Conservation (phyloP, 176 grass and related monocot species). For the Triticum monococcum region DNA sequence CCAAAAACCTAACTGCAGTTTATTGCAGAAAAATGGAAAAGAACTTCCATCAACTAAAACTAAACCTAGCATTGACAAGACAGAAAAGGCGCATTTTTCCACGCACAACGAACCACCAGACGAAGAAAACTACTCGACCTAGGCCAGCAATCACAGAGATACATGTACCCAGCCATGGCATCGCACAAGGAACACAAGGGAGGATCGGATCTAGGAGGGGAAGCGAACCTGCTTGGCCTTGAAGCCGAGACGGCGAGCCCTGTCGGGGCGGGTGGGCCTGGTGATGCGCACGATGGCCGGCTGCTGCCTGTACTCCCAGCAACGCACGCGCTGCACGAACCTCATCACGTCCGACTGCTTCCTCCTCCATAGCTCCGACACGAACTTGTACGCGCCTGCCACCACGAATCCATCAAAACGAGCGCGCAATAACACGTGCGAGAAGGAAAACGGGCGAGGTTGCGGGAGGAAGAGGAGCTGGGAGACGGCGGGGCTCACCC, state of each 20-base stretch:
- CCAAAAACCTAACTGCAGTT: background rate
- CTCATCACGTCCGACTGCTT: slow-evolving; percentile 84
- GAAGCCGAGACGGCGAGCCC: slow-evolving; percentile 78
- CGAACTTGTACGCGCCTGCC: slow-evolving; percentile 80
- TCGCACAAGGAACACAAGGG: background rate
- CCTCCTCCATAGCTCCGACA: slow-evolving; percentile 91
- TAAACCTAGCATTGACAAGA: background rate
- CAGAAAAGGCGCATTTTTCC: background rate
- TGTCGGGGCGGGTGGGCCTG: slow-evolving; percentile 69
- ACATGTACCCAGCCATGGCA: background rate
- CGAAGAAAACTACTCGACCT: background rate
- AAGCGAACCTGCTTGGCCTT: slow-evolving; percentile 80
- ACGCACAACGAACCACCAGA: background rate
- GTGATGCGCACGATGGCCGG: slow-evolving; percentile 68
- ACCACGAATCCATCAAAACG: background rate
- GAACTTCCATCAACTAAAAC: background rate
- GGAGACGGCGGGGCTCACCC: slow-evolving; percentile 24
- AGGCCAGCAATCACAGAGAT: background rate
- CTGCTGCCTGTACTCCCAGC: slow-evolving; percentile 79
- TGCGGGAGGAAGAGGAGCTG: background rate
- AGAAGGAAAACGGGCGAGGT: background rate
- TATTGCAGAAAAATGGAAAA: background rate
- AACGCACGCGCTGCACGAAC: slow-evolving; percentile 71
- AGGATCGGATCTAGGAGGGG: slow-evolving; percentile 15
- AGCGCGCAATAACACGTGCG: background rate